Conservation (phyloP, 441 rosid genomes). For the Syzygium syzygioides region DNA sequence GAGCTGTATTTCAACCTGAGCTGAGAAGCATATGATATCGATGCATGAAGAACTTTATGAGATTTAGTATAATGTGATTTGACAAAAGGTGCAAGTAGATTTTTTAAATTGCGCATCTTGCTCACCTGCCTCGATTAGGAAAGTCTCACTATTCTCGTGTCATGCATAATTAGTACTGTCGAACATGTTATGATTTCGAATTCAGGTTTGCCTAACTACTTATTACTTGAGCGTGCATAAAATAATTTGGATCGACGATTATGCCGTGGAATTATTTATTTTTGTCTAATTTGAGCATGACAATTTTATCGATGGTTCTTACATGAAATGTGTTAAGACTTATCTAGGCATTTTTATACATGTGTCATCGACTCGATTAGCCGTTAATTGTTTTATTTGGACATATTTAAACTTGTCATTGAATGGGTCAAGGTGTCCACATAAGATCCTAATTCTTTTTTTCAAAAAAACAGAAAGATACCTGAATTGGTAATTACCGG, state of each 20-base stretch:
- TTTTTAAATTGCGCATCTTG: too few species aligned
- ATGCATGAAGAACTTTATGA: background rate
- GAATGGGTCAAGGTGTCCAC: too few species aligned
- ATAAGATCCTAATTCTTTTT: too few species aligned
- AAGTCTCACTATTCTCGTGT: background rate
- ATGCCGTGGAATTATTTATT: background rate
- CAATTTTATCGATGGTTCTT: background rate
- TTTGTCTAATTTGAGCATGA: background rate
- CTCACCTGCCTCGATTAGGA: background rate
- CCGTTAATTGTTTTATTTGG: too few species aligned
- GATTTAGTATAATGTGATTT: background rate
- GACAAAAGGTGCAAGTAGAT: too few species aligned
- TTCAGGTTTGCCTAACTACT: background rate
- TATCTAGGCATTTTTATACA: too few species aligned
- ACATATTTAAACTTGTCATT: too few species aligned
- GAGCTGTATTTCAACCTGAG: background rate
- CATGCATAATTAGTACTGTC: background rate
- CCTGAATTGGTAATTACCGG: background rate
- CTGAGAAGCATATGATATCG: background rate
- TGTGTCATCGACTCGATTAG: too few species aligned
- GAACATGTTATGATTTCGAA: background rate
- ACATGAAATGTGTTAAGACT: too few species aligned
- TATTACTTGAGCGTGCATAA: background rate
- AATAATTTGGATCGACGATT: background rate
- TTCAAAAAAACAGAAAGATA: too few species aligned